Base-by-base conservation (phyloP, 2,329 filamentous ascomycete genomes). In the Alternaria panax region DNA sequence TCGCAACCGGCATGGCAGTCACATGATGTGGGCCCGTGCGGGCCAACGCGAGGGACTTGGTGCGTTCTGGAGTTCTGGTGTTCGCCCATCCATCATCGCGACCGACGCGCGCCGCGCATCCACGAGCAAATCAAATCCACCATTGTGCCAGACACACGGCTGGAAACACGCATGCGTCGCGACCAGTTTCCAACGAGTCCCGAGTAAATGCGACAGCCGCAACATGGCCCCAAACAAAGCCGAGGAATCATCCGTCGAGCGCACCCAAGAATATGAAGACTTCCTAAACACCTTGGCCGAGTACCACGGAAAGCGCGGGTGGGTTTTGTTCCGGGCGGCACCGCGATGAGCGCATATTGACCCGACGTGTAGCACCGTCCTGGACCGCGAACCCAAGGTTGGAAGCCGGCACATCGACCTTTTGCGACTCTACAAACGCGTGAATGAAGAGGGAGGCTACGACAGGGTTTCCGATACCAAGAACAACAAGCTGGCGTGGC, bases 401-500 rank as follows among this genome's bases (percentile, higher is more conserved):
- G 92, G 91, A 61, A 85, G 86, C 67, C 88, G 88, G 60, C 88
- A 90, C 65, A 85, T 96, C 62, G 91, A 96, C 72, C 83, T 96
- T 27, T 82, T 89, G 74, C 90, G 90, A 71, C 85, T 96, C 28
- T 96, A 92, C 83, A 90, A 90, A 63, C 85, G 88, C 67, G 90
- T 96, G 18, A 85, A 91, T 54, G 86, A 86, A 22, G 88, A 89
- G 69, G 93, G 93, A 53, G 93, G 93, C 59, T 97, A 97, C 76
- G 93, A 96, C 79, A 89, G 90, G 75, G 87, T 94, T 50, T 84
- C 82, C 22, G 82, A 84, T 65, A 84, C 80, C 27, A 75, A 93
- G 87, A 62, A 89, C 87, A 80, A 94, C 76, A 95, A 94, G 81
- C 85, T 96, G 65, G 90, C 91, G 51, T 97, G 93, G 93, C 87